Conservation (phyloP, 192 early-diverging fungal species). For the Chytriomyces hyalinus region DNA sequence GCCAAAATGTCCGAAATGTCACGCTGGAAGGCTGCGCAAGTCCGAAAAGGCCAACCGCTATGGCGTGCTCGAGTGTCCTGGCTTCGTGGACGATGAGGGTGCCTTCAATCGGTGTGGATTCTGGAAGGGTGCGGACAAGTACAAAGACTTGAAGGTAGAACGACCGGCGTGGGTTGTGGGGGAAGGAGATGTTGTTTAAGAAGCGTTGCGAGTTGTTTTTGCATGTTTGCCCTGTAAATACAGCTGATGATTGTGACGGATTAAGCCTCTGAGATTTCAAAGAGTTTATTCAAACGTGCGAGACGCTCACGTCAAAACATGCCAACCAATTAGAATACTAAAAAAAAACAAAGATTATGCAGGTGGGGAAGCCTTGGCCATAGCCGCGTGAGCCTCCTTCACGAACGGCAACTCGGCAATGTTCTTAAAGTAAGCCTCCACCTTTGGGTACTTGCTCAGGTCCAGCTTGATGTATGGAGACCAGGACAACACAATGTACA, state of each 20-base stretch:
- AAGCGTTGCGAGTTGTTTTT: too few species aligned
- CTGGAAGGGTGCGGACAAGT: not conserved
- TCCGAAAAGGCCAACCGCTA: not conserved
- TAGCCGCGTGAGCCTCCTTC: constrained; percentile 37
- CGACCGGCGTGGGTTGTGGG: not conserved
- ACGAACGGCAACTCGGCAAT: constrained; percentile 41
- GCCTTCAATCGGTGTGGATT: not conserved
- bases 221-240: too few species aligned
- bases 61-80: not conserved
- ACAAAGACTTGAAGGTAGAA: not conserved
- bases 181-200: not conserved
- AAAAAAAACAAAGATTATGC: too few species aligned
- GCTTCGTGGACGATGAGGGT: not conserved
- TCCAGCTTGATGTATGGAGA: constrained; percentile 32
- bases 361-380: constrained; percentile 6
- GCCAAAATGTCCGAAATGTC: not conserved
- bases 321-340: too few species aligned
- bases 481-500: constrained; percentile 36
- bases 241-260: too few species aligned
- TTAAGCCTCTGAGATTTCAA: too few species aligned
- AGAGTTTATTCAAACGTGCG: too few species aligned
- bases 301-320: too few species aligned
- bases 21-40: not conserved
- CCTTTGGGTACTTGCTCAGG: constrained; percentile 31
- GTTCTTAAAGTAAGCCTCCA: constrained; percentile 35